phyloP scores from a whole-genome alignment of 2,329 filamentous ascomycete genomes.

The Rugonectria rugulosa region DNA sequence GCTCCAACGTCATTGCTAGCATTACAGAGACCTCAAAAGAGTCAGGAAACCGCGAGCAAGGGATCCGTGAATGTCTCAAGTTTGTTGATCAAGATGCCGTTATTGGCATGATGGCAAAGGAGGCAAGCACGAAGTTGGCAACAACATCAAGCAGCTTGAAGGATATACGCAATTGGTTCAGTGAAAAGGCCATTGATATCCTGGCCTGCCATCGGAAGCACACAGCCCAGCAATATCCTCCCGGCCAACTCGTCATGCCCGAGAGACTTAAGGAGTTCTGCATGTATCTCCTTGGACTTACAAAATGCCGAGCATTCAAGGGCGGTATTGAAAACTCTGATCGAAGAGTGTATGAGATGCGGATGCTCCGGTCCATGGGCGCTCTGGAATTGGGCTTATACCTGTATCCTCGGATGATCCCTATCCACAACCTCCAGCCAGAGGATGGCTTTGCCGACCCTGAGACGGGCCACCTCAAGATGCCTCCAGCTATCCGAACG shows the following conservation, averaged over 20 bases:
- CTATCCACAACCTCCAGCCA: conserved; percentile 86
- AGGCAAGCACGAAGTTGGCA: conserved; percentile 85
- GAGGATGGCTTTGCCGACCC: conserved; percentile 91
- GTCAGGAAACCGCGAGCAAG: conserved; percentile 50
- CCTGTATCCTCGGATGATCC: conserved; percentile 92
- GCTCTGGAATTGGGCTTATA: conserved; percentile 87
- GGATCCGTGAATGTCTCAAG: conserved; percentile 84
- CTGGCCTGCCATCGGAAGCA: conserved; percentile 92
- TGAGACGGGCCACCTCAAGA: conserved; percentile 83
- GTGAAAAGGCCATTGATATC: conserved; percentile 92
- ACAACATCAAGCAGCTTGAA: conserved; percentile 76
- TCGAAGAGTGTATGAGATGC: conserved; percentile 88
- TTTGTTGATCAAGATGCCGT: conserved; percentile 97
- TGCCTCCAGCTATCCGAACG: conserved; percentile 81
- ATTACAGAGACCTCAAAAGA: conserved; percentile 73
- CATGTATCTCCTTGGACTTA: conserved; percentile 91
- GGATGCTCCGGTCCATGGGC: conserved; percentile 89
- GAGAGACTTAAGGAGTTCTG: conserved; percentile 95
- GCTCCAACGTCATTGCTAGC: conserved; percentile 91
- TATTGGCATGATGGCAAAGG: conserved; percentile 86
- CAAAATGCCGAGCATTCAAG: conserved; percentile 94
- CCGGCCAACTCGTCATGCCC: conserved; percentile 91
- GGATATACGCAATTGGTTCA: conserved; percentile 82
- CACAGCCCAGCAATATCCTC: conserved; percentile 84
- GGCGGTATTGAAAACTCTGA: conserved; percentile 90